Evolutionary conservation across 768 basidiomycete genomes (phyloP), one percentile per base, ranked within the genome.

Genomic region (Pholiota molesta): DNA sequence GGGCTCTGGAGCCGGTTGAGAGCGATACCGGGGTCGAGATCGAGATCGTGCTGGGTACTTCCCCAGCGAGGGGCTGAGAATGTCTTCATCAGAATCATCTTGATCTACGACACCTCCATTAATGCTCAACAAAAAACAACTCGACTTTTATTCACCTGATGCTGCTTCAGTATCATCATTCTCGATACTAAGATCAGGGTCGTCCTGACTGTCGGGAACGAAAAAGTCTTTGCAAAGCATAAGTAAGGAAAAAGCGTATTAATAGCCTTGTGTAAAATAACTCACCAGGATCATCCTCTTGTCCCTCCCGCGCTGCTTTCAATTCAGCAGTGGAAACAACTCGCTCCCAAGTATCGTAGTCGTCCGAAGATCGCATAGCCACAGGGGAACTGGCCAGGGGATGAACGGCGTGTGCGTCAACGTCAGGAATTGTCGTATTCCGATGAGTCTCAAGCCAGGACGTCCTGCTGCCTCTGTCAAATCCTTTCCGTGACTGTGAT

Each of bases 341-440:
- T 19, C 66, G 67, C 45, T 77, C 75, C 75, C 75, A 76, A 13
- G 35, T 62, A 58, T 69, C 68, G 37, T 70, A 72, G 54, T 72
- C 71, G 28, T 68, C 59, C 45, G 63, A 60, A 5, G 47, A 58
- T 6, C 28, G 35, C 29, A 26, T 37, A 5, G 23, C 47, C n/a
- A 11, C 19, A 2, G 47, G 45, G 8, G n/a, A 21, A 44, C 42
- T 49, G 45, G 45, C 45, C 23, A 28, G n/a, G n/a, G 19, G 40
- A 19, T 2, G 42, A 44, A 21, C 42, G n/a, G 8, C 5, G n/a
- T 11, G 9, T 44, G 16, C 3, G 9, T 44, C 42, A 19, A 5
- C n/a, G 19, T 21, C 47, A 21, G 47, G 21, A 13, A 26, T 21
- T 14, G 23, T 49, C 23, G 47, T 49, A 49, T 11, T 19, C 8